Conservation (phyloP, 108 stramenopile species). For the Aurantiochytrium sp. region DNA sequence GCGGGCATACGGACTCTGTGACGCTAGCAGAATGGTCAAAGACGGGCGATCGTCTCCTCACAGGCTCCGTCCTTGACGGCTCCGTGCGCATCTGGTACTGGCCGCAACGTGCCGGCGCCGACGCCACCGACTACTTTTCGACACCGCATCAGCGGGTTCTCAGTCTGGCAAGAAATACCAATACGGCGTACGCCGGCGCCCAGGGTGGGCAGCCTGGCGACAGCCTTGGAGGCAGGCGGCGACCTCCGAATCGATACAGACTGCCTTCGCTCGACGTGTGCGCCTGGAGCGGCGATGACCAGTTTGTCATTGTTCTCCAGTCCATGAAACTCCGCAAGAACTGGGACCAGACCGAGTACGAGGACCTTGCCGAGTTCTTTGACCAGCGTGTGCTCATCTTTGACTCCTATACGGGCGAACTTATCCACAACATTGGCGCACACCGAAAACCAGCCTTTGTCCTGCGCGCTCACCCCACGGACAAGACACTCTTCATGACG, state of each 20-base stretch:
- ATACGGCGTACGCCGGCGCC: not conserved
- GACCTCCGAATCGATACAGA: not conserved
- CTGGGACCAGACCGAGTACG: not conserved
- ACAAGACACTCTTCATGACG: not conserved
- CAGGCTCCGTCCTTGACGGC: not conserved
- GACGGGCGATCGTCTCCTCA: not conserved
- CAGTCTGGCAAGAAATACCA: not conserved
- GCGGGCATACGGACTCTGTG: not conserved
- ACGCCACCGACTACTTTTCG: not conserved
- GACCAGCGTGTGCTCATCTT: constrained; percentile 11
- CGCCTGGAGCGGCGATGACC: not conserved
- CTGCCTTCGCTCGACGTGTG: not conserved
- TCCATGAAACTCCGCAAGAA: not conserved
- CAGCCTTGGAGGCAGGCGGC: not conserved
- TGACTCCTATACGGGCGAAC: not conserved
- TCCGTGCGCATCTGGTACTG: constrained; percentile 5
- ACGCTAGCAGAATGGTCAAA: not conserved
- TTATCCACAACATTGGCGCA: not conserved
- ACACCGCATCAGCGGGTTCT: not conserved
- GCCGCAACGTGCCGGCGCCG: not conserved
- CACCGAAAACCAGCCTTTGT: constrained; percentile 8
- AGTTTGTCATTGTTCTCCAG: not conserved
- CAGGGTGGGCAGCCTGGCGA: not conserved
- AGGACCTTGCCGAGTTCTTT: not conserved
- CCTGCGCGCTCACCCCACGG: not conserved